Evolutionary conservation across 345 rosid species (phyloP).

Genomic region (Linum lewisii): DNA sequence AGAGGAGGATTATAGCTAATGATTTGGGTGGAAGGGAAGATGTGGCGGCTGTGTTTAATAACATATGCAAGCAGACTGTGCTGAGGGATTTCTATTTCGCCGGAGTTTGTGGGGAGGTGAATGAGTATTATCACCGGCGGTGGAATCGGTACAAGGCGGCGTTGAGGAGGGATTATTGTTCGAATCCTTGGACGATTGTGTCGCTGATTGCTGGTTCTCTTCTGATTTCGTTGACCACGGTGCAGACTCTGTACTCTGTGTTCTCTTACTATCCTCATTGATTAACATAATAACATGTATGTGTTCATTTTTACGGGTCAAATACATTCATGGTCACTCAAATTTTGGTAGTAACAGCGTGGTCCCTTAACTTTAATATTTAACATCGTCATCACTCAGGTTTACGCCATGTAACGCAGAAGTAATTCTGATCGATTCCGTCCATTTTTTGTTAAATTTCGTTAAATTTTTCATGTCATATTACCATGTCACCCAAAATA

Average conservation of each 20-base stretch:
- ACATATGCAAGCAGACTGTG: slow-evolving; percentile 12
- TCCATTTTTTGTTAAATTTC: no score
- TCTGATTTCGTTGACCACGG: neutral
- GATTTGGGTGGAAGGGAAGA: slow-evolving; percentile 6
- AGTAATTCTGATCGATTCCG: no score
- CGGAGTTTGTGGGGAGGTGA: slow-evolving; percentile 3
- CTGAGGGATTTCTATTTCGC: slow-evolving; percentile 1
- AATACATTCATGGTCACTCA: no score
- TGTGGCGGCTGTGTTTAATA: slow-evolving; percentile 8
- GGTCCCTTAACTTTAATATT: no score
- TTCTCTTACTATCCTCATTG: slow-evolving; percentile 1
- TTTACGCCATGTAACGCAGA: no score
- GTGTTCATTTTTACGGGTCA: no score
- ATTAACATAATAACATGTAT: no score
- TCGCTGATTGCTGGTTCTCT: neutral
- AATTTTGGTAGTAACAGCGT: no score
- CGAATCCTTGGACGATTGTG: slow-evolving; percentile 6
- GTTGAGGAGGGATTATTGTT: neutral
- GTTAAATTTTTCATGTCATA: no score
- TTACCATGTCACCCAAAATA: no score
- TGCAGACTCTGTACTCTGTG: neutral
- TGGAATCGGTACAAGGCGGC: slow-evolving; percentile 1
- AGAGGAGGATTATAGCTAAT: neutral
- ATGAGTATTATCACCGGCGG: neutral
- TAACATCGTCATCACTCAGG: no score